Evolutionary conservation across 208 protist genomes (phyloP), one percentile per base, ranked within the genome.

Genomic region (Endotrypanum monterogeii): DNA sequence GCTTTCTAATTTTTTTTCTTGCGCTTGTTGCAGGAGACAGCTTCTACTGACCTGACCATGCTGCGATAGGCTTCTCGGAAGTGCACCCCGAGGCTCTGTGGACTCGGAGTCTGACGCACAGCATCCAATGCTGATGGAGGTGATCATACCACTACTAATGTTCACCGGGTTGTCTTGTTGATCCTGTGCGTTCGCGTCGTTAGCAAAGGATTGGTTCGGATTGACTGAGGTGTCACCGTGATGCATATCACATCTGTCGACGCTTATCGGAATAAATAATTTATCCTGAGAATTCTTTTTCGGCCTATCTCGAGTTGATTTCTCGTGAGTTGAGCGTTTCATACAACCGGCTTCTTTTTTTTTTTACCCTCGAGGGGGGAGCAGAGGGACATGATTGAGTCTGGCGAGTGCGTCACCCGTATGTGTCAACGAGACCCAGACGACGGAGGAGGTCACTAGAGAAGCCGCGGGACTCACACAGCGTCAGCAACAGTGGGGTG

Each of bases 371-470:
- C 41, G 25, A 2, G 11, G 2, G 46, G 25, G 18, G 32, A 71
- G 52, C 55, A 58, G 28, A 71, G 25, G 0, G 20, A 50, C 67
- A 71, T 71, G 62, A 35, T 7, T 23, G 35, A 28, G 35, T 63
- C 18, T 16, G 7, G 58, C n/a, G 25, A 62, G 18, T 20, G 23
- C 30, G 18, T n/a, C 58, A 11, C 12, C 44, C 39, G 0, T 39
- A 0, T 46, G 0, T 8, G 5, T 63, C 20, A 37, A n/a, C 12
- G 12, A 2, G 18, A 7, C 32, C 28, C 44, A 35, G 41, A 9
- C 41, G 3, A 9, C 41, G 41, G 41, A 20, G 58, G 35, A 7
- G 20, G 35, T 46, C 1, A 44, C 58, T 23, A 44, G 58, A 63
- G 58, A 63, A 16, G 58, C 35, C 35, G 58, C 39, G n/a, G 6